phyloP scores from a whole-genome alignment of 225 moss, liverwort and hornwort genomes.

The Neckera pumila region DNA sequence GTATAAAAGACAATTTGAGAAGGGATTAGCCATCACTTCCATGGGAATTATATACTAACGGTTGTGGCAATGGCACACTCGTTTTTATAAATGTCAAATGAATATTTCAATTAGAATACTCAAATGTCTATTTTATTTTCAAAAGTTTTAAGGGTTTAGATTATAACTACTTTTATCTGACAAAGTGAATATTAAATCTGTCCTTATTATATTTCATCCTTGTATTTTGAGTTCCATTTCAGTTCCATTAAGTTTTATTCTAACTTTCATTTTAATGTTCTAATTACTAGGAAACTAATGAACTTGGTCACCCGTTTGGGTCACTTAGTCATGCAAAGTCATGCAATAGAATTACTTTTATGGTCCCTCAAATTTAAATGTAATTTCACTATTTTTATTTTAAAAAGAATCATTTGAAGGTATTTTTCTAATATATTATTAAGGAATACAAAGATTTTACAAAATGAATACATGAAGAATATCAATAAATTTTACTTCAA shows the following conservation, averaged over 20 bases:
- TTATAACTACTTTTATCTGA: neutral
- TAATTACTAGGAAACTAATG: neutral
- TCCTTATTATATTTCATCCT: neutral
- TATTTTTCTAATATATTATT: neutral
- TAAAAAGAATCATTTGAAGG: no score
- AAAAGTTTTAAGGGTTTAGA: no score
- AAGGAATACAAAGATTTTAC: neutral
- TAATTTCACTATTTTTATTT: neutral
- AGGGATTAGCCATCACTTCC: neutral
- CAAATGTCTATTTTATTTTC: no score
- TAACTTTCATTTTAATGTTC: neutral
- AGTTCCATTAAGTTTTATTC: no score
- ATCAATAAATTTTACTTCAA: neutral
- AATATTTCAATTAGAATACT: neutral
- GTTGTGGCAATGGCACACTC: neutral
- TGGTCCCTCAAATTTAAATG: neutral
- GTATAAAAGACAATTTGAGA: neutral
- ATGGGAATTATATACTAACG: no score
- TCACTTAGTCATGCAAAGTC: no score
- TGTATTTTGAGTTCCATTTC: neutral
- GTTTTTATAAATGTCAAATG: neutral
- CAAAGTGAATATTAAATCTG: neutral
- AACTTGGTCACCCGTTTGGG: accelerated
- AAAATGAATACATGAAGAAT: neutral
- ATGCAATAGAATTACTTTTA: neutral